Conservation (phyloP, 495 filamentous ascomycete genomes). For the Hyaloscypha finlandica region DNA sequence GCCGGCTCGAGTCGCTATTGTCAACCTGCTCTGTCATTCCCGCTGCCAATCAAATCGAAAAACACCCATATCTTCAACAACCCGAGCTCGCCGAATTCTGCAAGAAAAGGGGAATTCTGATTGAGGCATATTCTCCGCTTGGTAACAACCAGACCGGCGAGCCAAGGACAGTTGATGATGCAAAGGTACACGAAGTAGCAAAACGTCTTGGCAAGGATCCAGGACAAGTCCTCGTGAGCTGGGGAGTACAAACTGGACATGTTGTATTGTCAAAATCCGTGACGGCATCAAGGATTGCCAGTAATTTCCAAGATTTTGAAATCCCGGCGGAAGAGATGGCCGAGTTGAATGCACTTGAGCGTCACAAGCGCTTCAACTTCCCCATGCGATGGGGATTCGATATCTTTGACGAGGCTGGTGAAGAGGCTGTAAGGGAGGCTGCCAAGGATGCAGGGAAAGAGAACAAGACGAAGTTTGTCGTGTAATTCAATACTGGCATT, state of each 20-base stretch:
- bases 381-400: slow-evolving; percentile 42
- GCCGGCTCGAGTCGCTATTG: slow-evolving; percentile 70
- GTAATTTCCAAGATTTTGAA: slow-evolving; percentile 37
- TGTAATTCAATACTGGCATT: slow-evolving; percentile 8
- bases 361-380: slow-evolving; percentile 40
- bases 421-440: slow-evolving; percentile 30
- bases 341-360: slow-evolving; percentile 29
- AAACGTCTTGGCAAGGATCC: slow-evolving; percentile 38
- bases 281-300: slow-evolving; percentile 42
- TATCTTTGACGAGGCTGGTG: slow-evolving; percentile 41
- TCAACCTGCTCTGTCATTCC: slow-evolving; percentile 63
- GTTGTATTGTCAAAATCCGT: slow-evolving; percentile 50
- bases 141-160: slow-evolving; percentile 55
- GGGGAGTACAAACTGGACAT: slow-evolving; percentile 48
- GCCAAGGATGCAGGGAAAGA: slow-evolving; percentile 19
- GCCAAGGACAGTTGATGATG: slow-evolving; percentile 35
- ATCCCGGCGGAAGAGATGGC: slow-evolving; percentile 25
- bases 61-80: slow-evolving; percentile 77
- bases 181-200: slow-evolving; percentile 32
- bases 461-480: slow-evolving; percentile 21
- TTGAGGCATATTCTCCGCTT: slow-evolving; percentile 74
- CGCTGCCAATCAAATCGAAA: slow-evolving; percentile 88
- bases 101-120: slow-evolving; percentile 66
- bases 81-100: slow-evolving; percentile 77
- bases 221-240: slow-evolving; percentile 43